Base-by-base conservation (phyloP, 805 yeast genomes). In the Yamadazyma phyllophila region DNA sequence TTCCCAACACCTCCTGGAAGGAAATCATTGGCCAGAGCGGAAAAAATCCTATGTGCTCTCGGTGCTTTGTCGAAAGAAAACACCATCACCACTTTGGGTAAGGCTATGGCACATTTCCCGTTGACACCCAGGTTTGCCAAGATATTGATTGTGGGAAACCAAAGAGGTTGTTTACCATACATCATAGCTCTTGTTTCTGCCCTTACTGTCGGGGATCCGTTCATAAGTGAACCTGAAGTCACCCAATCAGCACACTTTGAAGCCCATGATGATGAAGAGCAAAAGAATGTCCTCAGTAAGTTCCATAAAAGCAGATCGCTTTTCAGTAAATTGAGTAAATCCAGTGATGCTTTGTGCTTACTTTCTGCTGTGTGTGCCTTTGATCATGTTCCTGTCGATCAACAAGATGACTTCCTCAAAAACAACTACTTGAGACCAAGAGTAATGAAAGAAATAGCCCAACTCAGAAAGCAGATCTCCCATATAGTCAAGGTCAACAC, bases 1-100 rank as follows among this genome's bases (percentile, higher is more conserved):
- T 94, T 94, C 67, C 96, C 98, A 3, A 91, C 98, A 0, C 88
- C 96, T 2, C 97, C 98, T 0, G 86, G 83, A 42, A 67, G 84
- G 44, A 39, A 41, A 0, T 70, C 85, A 29, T 67, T 94, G 34
- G 63, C 61, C 1, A 80, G 75, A 45, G 95, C 97, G 0, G 83
- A 88, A 50, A 76, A 74, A 45, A 59, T 89, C 11, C 71, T 94
- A 46, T 75, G 78, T 36, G 77, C 80, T 52, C 64, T 94, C 26
- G 97, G 97, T 8, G 99, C 98, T 0, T 65, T 94, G 49, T 77
- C 76, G 48, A 67, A 66, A 31, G 63, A 65, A 8, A 81, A 72
- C 24, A 62, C 61, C 6, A 76, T 94, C 26, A 90, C 98, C 0
- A 82, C 80, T 0, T 69, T 90, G 43, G 99, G 99, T 35, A 78